phyloP scores from a whole-genome alignment of 2,329 filamentous ascomycete genomes.

The Pezicula carpinea region DNA sequence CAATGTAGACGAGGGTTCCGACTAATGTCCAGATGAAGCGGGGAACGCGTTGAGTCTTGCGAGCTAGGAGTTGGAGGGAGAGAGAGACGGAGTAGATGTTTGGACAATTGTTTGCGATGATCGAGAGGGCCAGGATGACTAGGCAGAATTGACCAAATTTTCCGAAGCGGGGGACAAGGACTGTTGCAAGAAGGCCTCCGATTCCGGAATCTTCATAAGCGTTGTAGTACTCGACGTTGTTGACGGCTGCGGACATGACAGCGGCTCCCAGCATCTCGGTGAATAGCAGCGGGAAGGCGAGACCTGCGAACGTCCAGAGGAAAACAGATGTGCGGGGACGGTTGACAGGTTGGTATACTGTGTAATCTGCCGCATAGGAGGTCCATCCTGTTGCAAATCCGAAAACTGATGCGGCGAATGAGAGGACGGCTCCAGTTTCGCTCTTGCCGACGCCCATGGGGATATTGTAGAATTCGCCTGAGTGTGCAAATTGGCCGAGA shows the following conservation, averaged over 20 bases:
- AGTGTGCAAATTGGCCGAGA: conserved; percentile 62
- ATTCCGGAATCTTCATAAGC: conserved; percentile 55
- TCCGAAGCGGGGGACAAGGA: conserved; percentile 59
- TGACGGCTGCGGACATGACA: conserved; percentile 57
- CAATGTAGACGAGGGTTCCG: conserved; percentile 59
- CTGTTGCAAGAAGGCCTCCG: conserved; percentile 62
- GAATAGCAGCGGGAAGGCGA: conserved; percentile 69
- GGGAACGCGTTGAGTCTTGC: conserved; percentile 55
- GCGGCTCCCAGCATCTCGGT: conserved; percentile 70
- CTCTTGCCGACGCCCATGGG: conserved; percentile 54
- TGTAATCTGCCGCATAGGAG: conserved; percentile 72
- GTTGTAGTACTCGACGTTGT: conserved; percentile 48
- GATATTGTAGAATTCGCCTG: conserved; percentile 56
- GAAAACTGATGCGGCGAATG: conserved; percentile 62
- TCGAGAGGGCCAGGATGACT: conserved; percentile 60
- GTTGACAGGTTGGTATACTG: conserved; percentile 66
- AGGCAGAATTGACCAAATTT: conserved; percentile 70
- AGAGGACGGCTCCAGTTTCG: conserved; percentile 59
- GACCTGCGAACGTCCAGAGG: conserved; percentile 61
- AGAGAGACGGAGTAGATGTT: conserved; percentile 69
- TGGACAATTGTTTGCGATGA: conserved; percentile 67
- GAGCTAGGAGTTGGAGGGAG: conserved; percentile 60
- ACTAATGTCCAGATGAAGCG: conserved; percentile 64
- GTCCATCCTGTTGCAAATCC: conserved; percentile 72
- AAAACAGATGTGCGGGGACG: conserved; percentile 61